Percentiles rank a stretch among this genome's conserved stretches.
phyloP scores from a whole-genome alignment of 306 rosid genomes.

The Macrotyloma uniflorum region DNA sequence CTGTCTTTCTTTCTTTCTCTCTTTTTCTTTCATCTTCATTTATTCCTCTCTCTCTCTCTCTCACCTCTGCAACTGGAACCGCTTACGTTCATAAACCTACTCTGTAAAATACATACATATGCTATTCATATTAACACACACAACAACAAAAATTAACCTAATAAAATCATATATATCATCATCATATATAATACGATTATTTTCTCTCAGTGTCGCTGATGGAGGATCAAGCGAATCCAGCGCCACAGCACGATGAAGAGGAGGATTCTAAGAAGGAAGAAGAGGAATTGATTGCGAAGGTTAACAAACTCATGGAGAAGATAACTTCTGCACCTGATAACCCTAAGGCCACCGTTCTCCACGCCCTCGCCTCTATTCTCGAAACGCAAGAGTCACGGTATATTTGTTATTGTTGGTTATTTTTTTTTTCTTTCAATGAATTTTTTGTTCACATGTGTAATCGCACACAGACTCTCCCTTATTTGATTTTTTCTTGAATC shows the following conservation, averaged over 20 bases:
- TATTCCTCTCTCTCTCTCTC: background rate
- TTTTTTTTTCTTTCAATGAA: background rate
- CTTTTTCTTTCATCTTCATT: background rate
- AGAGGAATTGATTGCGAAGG: slow-evolving; percentile 73
- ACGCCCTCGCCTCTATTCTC: slow-evolving; percentile 85
- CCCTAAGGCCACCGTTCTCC: slow-evolving; percentile 76
- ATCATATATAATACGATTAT: background rate
- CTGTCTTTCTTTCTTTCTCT: background rate
- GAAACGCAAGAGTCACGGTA: slow-evolving; percentile 83
- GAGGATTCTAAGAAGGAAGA: slow-evolving; percentile 80
- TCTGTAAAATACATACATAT: background rate
- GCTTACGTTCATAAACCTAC: background rate
- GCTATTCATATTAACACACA: background rate
- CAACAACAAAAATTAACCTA: background rate
- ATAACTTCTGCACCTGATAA: slow-evolving; percentile 71
- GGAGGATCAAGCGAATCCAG: slow-evolving; percentile 40
- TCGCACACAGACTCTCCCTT: background rate
- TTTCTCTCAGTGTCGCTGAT: slow-evolving; percentile 4
- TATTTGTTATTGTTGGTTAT: background rate
- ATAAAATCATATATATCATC: background rate
- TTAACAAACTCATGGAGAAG: slow-evolving; percentile 81
- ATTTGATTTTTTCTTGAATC: background rate
- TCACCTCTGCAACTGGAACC: slow-evolving; percentile 14
- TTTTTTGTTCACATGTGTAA: background rate
- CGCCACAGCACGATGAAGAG: slow-evolving; percentile 53